phyloP scores from a whole-genome alignment of 1,139 yeast species.

The Nakaseomyces uthaithaninus region DNA sequence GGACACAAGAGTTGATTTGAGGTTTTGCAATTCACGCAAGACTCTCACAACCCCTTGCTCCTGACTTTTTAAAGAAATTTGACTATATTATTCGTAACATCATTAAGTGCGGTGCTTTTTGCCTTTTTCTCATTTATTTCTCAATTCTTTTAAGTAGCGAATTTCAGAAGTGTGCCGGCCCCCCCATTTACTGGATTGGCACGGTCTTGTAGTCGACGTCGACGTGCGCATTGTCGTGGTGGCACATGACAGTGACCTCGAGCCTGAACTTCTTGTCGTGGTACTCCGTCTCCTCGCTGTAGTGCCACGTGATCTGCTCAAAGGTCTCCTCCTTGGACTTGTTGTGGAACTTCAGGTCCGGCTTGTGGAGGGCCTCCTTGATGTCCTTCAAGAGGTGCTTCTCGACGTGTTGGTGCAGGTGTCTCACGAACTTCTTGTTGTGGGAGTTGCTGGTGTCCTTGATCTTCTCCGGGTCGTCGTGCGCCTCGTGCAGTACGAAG shows the following conservation, averaged over 20 bases:
- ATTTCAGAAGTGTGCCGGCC: no score
- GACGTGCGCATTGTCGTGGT: slow-evolving; percentile 52
- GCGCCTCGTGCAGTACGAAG: slow-evolving; percentile 57
- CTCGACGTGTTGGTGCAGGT: slow-evolving; percentile 65
- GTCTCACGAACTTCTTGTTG: slow-evolving; percentile 63
- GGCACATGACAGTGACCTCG: slow-evolving; percentile 49
- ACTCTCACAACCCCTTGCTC: no score
- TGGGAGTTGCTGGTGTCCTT: slow-evolving; percentile 67
- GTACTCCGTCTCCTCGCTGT: slow-evolving; percentile 43
- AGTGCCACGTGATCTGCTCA: slow-evolving; percentile 45
- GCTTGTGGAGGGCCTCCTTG: slow-evolving; percentile 50
- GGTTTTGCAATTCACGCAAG: no score
- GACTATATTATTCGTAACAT: no score
- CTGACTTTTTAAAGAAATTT: no score
- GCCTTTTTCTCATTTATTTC: no score
- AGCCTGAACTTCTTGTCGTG: slow-evolving; percentile 44
- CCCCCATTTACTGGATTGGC: slow-evolving; percentile 20
- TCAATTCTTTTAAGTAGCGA: no score
- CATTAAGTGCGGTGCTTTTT: no score
- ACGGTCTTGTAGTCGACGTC: slow-evolving; percentile 49
- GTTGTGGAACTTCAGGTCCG: slow-evolving; percentile 44
- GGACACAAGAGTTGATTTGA: no score
- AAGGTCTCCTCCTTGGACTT: slow-evolving; percentile 43
- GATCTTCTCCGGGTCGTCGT: slow-evolving; percentile 62
- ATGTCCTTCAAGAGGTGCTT: slow-evolving; percentile 64